These are phyloP conservation scores for Auriscalpium vulgare DNA, from an alignment of 768 basidiomycete genomes.

Conservation along the genomic window DNA sequence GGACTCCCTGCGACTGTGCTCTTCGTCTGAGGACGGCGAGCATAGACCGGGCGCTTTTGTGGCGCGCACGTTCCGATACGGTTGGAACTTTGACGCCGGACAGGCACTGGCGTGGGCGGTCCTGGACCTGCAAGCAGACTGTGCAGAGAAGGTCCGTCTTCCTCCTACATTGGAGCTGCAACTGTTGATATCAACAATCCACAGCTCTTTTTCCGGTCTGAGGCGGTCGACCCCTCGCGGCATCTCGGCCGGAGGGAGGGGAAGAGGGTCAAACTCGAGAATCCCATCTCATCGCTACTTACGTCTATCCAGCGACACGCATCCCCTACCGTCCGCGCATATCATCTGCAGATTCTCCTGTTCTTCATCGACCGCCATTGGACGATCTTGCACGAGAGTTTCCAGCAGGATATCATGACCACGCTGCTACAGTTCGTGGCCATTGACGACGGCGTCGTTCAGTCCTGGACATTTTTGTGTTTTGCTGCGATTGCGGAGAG, in stretches of 20 bases:
- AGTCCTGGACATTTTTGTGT: constrained; percentile 82
- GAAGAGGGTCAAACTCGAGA: constrained; percentile 50
- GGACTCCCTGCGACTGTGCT: constrained; percentile 54
- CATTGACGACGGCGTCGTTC: constrained; percentile 53
- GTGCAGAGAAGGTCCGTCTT: constrained; percentile 50
- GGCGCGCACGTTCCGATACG: constrained; percentile 61
- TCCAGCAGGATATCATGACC: constrained; percentile 49
- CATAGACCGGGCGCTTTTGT: constrained; percentile 38
- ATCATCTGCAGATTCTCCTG: constrained; percentile 67
- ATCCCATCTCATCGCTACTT: constrained; percentile 52
- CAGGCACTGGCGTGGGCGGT: constrained; percentile 77
- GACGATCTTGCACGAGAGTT: constrained; percentile 46
- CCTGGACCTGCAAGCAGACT: constrained; percentile 76
- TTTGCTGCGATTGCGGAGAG: constrained; percentile 57
- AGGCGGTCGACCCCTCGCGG: constrained; percentile 38
- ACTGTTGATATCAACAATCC: constrained; percentile 1
- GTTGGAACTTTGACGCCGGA: constrained; percentile 57
- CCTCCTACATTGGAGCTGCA: not conserved
- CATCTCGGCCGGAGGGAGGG: constrained; percentile 23
- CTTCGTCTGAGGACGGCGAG: constrained; percentile 19
- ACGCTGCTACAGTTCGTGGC: constrained; percentile 54
- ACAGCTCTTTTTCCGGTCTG: constrained; percentile 59
- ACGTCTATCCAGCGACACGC: constrained; percentile 33
- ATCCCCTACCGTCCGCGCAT: constrained; percentile 30
- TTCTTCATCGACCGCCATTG: constrained; percentile 83